Evolutionary conservation across 192 early-diverging fungal species (phyloP).

Genomic region (Coemansia sp.): DNA sequence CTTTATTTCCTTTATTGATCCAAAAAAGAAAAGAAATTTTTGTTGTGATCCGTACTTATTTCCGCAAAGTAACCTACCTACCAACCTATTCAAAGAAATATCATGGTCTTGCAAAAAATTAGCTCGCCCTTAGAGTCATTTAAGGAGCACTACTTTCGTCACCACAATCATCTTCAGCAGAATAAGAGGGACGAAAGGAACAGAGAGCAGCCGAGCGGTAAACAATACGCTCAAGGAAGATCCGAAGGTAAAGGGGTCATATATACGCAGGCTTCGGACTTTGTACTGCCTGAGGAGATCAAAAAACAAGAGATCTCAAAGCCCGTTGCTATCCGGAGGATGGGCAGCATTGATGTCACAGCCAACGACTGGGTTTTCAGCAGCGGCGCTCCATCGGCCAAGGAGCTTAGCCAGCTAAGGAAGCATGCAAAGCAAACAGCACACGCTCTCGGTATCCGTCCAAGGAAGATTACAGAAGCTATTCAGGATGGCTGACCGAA

Average conservation of each 20-base stretch:
- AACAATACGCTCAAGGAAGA: conserved; percentile 7
- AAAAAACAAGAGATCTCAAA: conserved; percentile 33
- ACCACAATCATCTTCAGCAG: not conserved
- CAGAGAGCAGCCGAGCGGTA: not conserved
- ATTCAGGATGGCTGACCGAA: not conserved
- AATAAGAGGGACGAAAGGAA: not conserved
- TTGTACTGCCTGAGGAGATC: conserved; percentile 31
- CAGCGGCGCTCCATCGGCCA: conserved; percentile 25
- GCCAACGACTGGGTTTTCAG: conserved; percentile 39
- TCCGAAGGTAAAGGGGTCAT: conserved; percentile 24
- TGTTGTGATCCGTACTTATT: no score
- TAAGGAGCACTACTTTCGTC: not conserved
- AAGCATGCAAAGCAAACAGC: conserved; percentile 40
- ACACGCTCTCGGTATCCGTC: conserved; percentile 19
- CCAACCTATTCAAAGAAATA: not conserved
- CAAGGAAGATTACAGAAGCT: conserved; percentile 18
- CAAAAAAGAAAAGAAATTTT: no score
- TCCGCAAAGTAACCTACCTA: not conserved
- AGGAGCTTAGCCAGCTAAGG: conserved; percentile 27
- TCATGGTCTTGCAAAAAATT: not conserved
- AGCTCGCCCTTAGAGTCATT: not conserved
- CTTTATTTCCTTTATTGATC: no score
- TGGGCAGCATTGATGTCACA: conserved; percentile 43
- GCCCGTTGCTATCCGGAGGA: conserved; percentile 25
- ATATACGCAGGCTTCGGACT: conserved; percentile 43